A percentile compares a stretch with the other conserved stretches of the same genome.
phyloP scores from a whole-genome alignment of 768 basidiomycete genomes.

The Amylocystis lapponica region DNA sequence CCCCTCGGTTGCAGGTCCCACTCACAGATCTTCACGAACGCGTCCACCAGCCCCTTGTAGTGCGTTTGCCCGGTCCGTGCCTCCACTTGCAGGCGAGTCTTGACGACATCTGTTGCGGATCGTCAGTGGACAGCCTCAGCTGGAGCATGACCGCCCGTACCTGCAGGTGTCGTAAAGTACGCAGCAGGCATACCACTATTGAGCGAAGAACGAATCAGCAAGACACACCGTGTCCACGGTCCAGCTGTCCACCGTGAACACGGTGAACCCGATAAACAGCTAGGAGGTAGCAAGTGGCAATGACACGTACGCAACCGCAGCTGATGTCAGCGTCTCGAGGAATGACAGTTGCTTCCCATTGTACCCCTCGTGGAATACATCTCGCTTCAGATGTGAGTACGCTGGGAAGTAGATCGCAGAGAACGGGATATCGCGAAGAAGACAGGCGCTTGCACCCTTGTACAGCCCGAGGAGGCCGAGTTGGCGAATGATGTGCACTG shows the following conservation, averaged over 20 bases:
- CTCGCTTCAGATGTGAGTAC: conserved; percentile 87
- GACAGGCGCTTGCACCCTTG: conserved; percentile 87
- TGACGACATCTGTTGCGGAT: conserved; percentile 75
- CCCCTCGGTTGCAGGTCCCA: conserved; percentile 17
- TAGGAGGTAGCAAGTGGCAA: conserved; percentile 5
- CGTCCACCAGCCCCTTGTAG: conserved; percentile 88
- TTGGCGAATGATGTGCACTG: conserved; percentile 88
- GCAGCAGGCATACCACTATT: conserved; percentile 95
- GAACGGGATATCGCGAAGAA: conserved; percentile 95
- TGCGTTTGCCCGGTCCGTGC: conserved; percentile 84
- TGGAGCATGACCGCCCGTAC: conserved; percentile 35
- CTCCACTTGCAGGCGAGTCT: conserved; percentile 94
- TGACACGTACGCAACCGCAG: conserved; percentile 69
- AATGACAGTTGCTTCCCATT: conserved; percentile 92
- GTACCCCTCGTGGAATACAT: conserved; percentile 92
- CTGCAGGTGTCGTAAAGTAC: conserved; percentile 87
- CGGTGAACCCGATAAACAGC: conserved; percentile 1
- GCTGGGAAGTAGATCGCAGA: conserved; percentile 90
- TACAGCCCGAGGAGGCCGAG: conserved; percentile 91
- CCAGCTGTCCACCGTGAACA: background rate
- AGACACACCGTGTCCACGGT: background rate
- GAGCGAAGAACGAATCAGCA: conserved; percentile 4
- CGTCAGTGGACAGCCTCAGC: conserved; percentile 7
- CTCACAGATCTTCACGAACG: conserved; percentile 86
- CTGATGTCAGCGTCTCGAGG: conserved; percentile 79